Base-by-base conservation (phyloP, 805 yeast species). In the Candida maltosa region DNA sequence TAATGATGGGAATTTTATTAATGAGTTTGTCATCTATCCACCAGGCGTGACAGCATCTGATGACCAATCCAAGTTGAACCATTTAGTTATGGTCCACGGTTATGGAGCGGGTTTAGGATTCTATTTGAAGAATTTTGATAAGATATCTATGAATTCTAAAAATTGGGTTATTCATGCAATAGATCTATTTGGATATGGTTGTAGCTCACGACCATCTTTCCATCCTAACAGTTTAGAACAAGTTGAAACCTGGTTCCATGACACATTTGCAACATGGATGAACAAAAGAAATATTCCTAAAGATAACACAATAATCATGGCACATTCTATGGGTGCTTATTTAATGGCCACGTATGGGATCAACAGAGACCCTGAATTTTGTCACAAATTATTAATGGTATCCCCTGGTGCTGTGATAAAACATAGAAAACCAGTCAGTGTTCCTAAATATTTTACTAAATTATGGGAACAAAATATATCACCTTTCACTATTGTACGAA, bases 311-410 rank as follows among this genome's bases (percentile, higher is more conserved):
- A 61, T 81, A 34, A 72, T 77, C 29, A 75, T 80, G 57, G 94
- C 96, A 1, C 98, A 91, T 60, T 88, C 96, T 0, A 70, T 93
- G 75, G 98, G 98, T 4, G 96, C 95, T 0, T 91, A 89, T 52
- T 49, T 91, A 16, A 75, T 83, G 53, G 74, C 82, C 1, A 59
- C 81, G 4, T 84, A 87, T 47, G 83, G 86, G 3, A 65, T 79
- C 35, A 68, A 70, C 35, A 61, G 70, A 42, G 44, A 53, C 34
- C 87, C 91, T 1, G 60, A 66, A 2, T 73, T 78, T 29, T 81
- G 89, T 42, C 64, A 70, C 31, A 83, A 82, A 47, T 52, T 91
- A 23, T 52, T 88, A n/a, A 70, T 89, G 65, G 81, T 87, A 5
- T 84, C 95, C 0, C 97, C 97, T 0, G 97, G 95, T 0, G 96